Evolutionary conservation across 225 moss, liverwort and hornwort genomes (phyloP).

Genomic region (Climacium dendroides): DNA sequence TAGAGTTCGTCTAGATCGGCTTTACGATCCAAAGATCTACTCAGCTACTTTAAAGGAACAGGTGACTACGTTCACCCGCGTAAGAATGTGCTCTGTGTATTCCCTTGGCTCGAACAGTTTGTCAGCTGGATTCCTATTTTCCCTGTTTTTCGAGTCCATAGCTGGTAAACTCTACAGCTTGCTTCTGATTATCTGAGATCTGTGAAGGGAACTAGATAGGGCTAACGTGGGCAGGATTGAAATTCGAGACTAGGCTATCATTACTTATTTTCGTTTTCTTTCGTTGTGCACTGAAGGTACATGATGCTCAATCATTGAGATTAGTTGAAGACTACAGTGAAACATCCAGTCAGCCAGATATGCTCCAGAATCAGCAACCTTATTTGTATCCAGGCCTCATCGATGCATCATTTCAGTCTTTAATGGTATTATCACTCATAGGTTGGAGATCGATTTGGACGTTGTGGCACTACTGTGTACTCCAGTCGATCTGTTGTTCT

Average conservation of each 20-base stretch:
- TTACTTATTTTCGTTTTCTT: not conserved
- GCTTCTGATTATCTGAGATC: not conserved
- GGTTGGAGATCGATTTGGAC: slow-evolving; percentile 18
- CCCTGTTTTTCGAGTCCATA: not conserved
- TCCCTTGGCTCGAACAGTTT: not conserved
- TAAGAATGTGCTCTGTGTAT: not conserved
- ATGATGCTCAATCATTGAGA: not conserved
- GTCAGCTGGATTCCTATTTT: not conserved
- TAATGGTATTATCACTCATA: not conserved
- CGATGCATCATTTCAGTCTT: not conserved
- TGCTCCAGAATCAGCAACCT: not conserved
- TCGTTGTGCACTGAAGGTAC: slow-evolving; percentile 8
- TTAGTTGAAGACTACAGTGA: not conserved
- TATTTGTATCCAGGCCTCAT: not conserved
- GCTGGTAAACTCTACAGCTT: not conserved
- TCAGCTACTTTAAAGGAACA: slow-evolving; percentile 5
- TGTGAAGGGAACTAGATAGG: not conserved
- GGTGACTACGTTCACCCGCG: slow-evolving; percentile 1
- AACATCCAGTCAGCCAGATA: not conserved
- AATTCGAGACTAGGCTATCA: not conserved
- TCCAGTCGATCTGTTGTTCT: slow-evolving; percentile 1
- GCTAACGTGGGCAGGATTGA: not conserved
- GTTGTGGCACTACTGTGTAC: not conserved
- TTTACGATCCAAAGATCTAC: not conserved
- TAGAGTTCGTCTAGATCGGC: slow-evolving; percentile 1